Evolutionary conservation across 78 protist species (phyloP), one percentile per base, ranked within the genome.

Genomic region (Isochrysis galbana): DNA sequence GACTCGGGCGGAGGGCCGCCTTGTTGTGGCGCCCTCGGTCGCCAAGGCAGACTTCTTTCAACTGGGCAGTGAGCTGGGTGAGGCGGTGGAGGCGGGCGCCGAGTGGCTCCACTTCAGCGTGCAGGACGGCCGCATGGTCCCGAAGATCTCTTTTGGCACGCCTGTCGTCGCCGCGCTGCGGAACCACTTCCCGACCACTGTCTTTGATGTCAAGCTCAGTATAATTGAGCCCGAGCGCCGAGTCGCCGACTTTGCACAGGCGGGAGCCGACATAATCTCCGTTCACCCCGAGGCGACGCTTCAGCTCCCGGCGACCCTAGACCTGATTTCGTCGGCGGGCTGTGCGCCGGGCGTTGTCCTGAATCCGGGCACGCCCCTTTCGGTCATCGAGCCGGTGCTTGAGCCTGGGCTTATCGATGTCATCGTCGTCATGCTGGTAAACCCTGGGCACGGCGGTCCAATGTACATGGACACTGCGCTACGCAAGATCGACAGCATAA

Each of bases 401-500:
- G 54, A 78, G 32, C n/a, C n/a, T n/a, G n/a, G n/a, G n/a, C 32
- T 29, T 21, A 10, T 78, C 87, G 87, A 78, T 32, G 87, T 78
- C 14, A 4, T 78, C 46, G 87, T 78, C n/a, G 87, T 78, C n/a
- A 78, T 78, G 87, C 87, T 78, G 23, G 87, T 78, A 46, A 42
- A 17, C n/a, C 87, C 87, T 17, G 87, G 87, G 22, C 32, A 78
- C 51, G 87, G 87, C 48, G 87, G 67, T 54, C 87, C 87, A 11
- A 39, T 42, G 29, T 78, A 78, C n/a, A 0, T 44, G 54, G 51
- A 41, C 17, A 26, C 39, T 0, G 87, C 87, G 21, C 0, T 17
- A 34, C 4, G 25, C 23, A 78, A 78, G 54, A 78, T 78, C 51
- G 17, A 23, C 10, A 23, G 3, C 41, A 25, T 78, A 36, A 46